A percentile compares a stretch with the other conserved stretches of the same genome.
Conservation (phyloP, 2,329 filamentous ascomycete genomes). For the Bipolaris bicolor region DNA sequence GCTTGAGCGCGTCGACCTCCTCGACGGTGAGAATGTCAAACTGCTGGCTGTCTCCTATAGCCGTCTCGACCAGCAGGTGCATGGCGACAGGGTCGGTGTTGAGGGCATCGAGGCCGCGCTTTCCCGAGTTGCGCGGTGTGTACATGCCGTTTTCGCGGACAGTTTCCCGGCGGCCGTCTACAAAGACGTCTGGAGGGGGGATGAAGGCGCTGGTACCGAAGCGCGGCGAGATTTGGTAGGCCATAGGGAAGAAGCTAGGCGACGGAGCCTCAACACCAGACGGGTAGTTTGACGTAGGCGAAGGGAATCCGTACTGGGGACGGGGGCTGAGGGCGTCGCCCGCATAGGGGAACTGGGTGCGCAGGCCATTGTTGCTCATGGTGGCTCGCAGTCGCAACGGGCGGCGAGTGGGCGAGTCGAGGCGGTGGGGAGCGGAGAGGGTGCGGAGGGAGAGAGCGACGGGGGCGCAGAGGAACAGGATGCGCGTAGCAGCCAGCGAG, state of each 20-base stretch:
- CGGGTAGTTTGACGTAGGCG: slow-evolving; percentile 48
- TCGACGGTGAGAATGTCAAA: slow-evolving; percentile 89
- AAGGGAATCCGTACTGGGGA: slow-evolving; percentile 45
- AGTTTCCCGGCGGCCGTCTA: slow-evolving; percentile 38
- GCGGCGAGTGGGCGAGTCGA: slow-evolving; percentile 14
- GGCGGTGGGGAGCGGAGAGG: slow-evolving; percentile 30
- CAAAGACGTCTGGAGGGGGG: slow-evolving; percentile 48
- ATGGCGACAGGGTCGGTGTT: slow-evolving; percentile 72
- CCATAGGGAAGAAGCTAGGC: slow-evolving; percentile 46
- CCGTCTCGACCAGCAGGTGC: slow-evolving; percentile 92
- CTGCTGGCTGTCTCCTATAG: slow-evolving; percentile 82
- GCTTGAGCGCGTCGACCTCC: slow-evolving; percentile 90
- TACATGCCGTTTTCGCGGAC: slow-evolving; percentile 36
- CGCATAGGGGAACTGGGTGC: slow-evolving; percentile 44
- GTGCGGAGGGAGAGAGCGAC: slow-evolving; percentile 30
- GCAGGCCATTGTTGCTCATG: slow-evolving; percentile 46
- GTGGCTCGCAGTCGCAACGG: slow-evolving; percentile 14
- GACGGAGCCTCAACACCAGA: slow-evolving; percentile 42
- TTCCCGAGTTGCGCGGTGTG: slow-evolving; percentile 35
- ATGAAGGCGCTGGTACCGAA: slow-evolving; percentile 48
- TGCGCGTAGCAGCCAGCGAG: slow-evolving; percentile 33
- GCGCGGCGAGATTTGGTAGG: slow-evolving; percentile 46
- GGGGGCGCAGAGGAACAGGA: slow-evolving; percentile 31
- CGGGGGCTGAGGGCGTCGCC: slow-evolving; percentile 43
- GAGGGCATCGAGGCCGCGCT: slow-evolving; percentile 40